These are phyloP conservation scores for Chaetomium strumarium DNA, from an alignment of 2,329 filamentous ascomycete species.

Conservation along the genomic window DNA sequence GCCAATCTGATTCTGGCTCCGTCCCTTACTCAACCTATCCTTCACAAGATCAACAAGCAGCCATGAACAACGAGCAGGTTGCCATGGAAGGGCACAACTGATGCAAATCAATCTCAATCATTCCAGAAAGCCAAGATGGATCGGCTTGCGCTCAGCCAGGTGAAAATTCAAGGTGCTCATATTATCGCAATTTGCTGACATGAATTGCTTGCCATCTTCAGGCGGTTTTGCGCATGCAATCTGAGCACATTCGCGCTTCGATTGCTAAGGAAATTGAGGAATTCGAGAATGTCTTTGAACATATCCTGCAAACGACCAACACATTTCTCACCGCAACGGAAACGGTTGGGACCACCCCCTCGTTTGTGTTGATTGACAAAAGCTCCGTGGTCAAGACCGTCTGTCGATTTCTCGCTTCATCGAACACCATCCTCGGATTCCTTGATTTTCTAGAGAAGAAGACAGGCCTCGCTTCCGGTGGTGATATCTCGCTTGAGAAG, in stretches of 20 bases:
- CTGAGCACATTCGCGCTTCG: slow-evolving; percentile 8
- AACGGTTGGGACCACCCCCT: neutral
- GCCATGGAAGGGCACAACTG: neutral
- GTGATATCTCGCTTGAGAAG: slow-evolving; percentile 12
- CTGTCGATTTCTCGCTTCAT: slow-evolving; percentile 11
- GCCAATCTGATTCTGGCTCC: neutral
- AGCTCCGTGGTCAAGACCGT: slow-evolving; percentile 2
- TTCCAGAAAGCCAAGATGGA: neutral
- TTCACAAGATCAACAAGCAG: neutral
- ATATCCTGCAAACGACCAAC: slow-evolving; percentile 9
- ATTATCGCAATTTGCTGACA: neutral
- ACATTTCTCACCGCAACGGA: slow-evolving; percentile 10
- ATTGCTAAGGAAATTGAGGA: slow-evolving; percentile 12
- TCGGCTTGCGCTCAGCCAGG: slow-evolving; percentile 3
- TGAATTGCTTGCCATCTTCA: neutral
- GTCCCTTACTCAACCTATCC: neutral
- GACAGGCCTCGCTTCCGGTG: slow-evolving; percentile 11
- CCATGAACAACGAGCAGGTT: neutral
- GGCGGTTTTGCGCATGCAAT: slow-evolving; percentile 11
- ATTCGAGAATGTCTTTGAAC: slow-evolving; percentile 10
- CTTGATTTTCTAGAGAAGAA: slow-evolving; percentile 11
- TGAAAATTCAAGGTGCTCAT: neutral
- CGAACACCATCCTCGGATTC: slow-evolving; percentile 15
- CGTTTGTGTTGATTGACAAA: slow-evolving; percentile 8
- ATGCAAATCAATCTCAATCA: neutral